Conservation (phyloP, 129 eudicot genomes). For the Kitagawia praeruptora region DNA sequence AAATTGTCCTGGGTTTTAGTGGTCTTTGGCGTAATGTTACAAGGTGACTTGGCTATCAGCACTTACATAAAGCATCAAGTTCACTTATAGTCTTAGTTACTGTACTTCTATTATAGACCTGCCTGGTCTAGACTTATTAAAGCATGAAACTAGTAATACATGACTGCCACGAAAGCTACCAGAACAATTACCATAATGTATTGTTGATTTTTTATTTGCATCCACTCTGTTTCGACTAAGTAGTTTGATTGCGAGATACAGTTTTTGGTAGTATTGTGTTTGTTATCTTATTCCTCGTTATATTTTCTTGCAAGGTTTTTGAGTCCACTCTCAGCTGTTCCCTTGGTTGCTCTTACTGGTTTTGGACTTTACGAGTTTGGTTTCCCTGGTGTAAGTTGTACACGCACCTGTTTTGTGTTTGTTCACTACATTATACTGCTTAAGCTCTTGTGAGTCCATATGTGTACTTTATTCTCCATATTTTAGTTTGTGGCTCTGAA, state of each 20-base stretch:
- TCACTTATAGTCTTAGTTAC: background rate
- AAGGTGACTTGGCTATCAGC: conserved; percentile 31
- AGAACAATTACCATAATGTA: background rate
- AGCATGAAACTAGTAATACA: background rate
- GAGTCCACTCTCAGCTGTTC: conserved; percentile 62
- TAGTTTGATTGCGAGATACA: background rate
- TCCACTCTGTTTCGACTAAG: background rate
- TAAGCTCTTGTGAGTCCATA: background rate
- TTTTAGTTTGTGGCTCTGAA: background rate
- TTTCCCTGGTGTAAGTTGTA: conserved; percentile 49
- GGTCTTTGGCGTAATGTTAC: conserved; percentile 88
- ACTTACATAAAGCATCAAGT: background rate
- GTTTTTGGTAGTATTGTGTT: background rate
- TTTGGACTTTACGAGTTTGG: conserved; percentile 66
- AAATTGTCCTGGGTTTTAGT: conserved; percentile 83
- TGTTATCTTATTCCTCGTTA: background rate
- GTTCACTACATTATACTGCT: background rate
- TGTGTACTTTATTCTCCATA: background rate
- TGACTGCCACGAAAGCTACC: background rate
- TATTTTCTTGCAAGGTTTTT: conserved; percentile 24
- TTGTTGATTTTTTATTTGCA: background rate
- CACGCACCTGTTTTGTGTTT: background rate
- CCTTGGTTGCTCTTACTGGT: conserved; percentile 56
- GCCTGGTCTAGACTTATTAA: background rate
- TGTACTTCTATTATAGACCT: background rate